These are phyloP conservation scores for Mycena belliarum DNA, from an alignment of 768 basidiomycete genomes.

Conservation along the genomic window DNA sequence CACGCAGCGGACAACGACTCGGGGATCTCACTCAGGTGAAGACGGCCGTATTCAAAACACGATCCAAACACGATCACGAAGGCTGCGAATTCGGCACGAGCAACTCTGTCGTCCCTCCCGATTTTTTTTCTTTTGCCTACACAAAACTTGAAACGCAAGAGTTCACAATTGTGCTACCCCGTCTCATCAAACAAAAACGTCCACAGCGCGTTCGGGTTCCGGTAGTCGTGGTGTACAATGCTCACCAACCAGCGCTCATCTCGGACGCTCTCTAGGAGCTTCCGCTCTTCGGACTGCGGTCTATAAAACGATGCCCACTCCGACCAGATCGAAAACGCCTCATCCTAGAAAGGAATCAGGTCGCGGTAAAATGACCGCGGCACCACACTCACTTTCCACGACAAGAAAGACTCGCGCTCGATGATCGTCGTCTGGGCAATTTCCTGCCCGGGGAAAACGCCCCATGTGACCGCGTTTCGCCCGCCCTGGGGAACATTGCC, in stretches of 20 bases:
- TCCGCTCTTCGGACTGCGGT: conserved; percentile 69
- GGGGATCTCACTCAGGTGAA: no score
- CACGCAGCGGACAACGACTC: no score
- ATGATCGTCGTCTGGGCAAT: conserved; percentile 96
- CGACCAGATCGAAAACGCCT: conserved; percentile 94
- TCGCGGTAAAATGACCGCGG: not conserved
- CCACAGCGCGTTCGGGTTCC: conserved; percentile 78
- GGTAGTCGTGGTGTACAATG: conserved; percentile 93
- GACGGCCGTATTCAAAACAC: no score
- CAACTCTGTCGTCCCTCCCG: no score
- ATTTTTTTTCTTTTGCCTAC: no score
- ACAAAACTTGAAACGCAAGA: no score
- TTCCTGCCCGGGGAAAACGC: conserved; percentile 95
- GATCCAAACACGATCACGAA: no score
- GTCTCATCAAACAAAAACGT: conserved; percentile 64
- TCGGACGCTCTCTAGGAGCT: conserved; percentile 69
- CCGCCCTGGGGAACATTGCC: conserved; percentile 80
- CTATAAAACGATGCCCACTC: conserved; percentile 92
- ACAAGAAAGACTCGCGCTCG: conserved; percentile 89
- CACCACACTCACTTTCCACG: conserved; percentile 79
- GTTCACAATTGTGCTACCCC: not conserved
- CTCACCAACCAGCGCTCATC: conserved; percentile 87
- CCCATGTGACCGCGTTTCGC: conserved; percentile 98
- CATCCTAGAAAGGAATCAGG: conserved; percentile 59
- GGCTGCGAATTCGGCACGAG: no score